Evolutionary conservation across 805 yeast species (phyloP), one percentile per base, ranked within the genome.

Genomic region (Wickerhamiella cacticola): DNA sequence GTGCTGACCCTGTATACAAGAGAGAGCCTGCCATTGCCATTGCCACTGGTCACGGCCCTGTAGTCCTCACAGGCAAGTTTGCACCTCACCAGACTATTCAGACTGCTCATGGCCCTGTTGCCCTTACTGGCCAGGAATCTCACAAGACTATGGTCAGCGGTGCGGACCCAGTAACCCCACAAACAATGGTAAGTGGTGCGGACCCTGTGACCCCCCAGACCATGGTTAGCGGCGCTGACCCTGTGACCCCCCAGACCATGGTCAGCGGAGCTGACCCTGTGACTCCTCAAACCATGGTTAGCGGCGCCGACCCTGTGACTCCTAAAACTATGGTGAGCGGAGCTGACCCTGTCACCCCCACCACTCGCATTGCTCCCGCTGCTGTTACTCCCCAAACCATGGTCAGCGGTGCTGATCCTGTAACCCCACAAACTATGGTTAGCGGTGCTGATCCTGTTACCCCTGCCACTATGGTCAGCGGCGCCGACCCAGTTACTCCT

Each of bases 381-480:
- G 36, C 36, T 15, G 36, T 31, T 3, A 31, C 36, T 4, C 36
- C 19, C 5, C 4, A 10, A 4, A 15, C 36, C 16, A 9, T 10
- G 5, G 36, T 31, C 16, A 19, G 36, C 36, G 36, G 36, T 31
- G 36, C 36, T n/a, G 36, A 31, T 19, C 36, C 36, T 15, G 36
- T 31, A 3, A 31, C 36, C 5, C 36, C 19, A 4, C 4, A 10
- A 4, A 15, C 36, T 15, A 9, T 10, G 5, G 36, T 31, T 31
- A 19, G 36, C 36, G 36, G 36, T 31, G 36, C 36, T n/a, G 36
- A 31, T 19, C 36, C 36, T 31, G 36, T 31, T 9, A 31, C 36
- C 19, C 36, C 36, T 4, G 5, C 18, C 3, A 31, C 36, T 31
- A 10, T 10, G 5, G 36, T 31, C 16, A 19, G 36, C 36, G 36